Evolutionary conservation across 2,329 filamentous ascomycete genomes (phyloP).

Genomic region (Penicillium paneum): DNA sequence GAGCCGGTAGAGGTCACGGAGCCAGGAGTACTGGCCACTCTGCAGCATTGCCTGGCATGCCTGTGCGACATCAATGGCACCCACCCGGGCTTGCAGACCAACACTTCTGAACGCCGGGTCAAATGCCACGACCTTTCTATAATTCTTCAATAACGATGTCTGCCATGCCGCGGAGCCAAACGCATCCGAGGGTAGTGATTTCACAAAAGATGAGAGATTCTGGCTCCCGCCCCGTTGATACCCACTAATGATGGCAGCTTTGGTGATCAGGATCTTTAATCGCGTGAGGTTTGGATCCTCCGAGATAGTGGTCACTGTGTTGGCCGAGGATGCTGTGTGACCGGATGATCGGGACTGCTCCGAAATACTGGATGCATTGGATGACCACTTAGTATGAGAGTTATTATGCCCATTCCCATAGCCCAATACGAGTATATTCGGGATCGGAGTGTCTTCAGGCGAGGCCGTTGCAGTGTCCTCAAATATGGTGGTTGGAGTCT

Average conservation of each 20-base stretch:
- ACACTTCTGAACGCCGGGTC: constrained; percentile 63
- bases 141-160: constrained; percentile 68
- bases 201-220: constrained; percentile 71
- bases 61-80: constrained; percentile 72
- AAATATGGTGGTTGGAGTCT: constrained; percentile 93
- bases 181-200: constrained; percentile 68
- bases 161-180: constrained; percentile 75
- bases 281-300: constrained; percentile 76
- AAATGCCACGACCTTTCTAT: constrained; percentile 72
- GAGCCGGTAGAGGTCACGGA: constrained; percentile 75
- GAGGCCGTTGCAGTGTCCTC: constrained; percentile 86
- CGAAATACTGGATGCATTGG: constrained; percentile 73
- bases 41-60: constrained; percentile 73
- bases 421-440: constrained; percentile 84
- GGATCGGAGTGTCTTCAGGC: constrained; percentile 72
- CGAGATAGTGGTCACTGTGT: constrained; percentile 42
- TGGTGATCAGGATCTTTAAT: constrained; percentile 74
- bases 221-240: constrained; percentile 61
- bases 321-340: constrained; percentile 46
- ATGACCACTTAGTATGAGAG: constrained; percentile 62
- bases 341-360: constrained; percentile 68
- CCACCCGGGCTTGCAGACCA: constrained; percentile 33
- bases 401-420: constrained; percentile 61
- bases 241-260: constrained; percentile 80
- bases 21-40: constrained; percentile 70